These are phyloP conservation scores for Pseudocercospora fuligena DNA, from an alignment of 2,329 filamentous ascomycete species.

Conservation along the genomic window DNA sequence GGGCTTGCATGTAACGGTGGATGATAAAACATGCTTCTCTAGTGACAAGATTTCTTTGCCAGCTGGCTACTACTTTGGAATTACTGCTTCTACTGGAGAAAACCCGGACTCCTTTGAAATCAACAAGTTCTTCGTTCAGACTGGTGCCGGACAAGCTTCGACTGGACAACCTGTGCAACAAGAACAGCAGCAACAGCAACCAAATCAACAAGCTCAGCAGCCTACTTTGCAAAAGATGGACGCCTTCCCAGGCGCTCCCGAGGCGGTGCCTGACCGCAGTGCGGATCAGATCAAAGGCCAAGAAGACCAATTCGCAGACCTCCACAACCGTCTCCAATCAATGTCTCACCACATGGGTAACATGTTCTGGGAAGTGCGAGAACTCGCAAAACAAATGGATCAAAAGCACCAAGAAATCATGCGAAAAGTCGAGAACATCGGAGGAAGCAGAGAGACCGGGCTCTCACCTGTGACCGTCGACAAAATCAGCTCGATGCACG, in stretches of 20 bases:
- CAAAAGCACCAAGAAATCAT: conserved; percentile 61
- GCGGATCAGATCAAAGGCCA: conserved; percentile 48
- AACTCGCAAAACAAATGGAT: conserved; percentile 58
- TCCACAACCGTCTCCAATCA: conserved; percentile 80
- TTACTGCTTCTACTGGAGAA: conserved; percentile 87
- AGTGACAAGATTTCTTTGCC: conserved; percentile 78
- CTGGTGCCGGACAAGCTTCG: conserved; percentile 39
- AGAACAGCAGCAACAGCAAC: conserved; percentile 33
- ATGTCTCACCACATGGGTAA: conserved; percentile 71
- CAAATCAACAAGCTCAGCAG: conserved; percentile 34
- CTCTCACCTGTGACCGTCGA: conserved; percentile 29
- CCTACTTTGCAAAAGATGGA: conserved; percentile 34
- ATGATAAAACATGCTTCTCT: conserved; percentile 81
- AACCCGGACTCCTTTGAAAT: conserved; percentile 94
- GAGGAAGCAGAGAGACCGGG: conserved; percentile 47
- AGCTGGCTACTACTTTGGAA: conserved; percentile 77
- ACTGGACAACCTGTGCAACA: conserved; percentile 40
- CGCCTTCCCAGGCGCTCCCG: conserved; percentile 50
- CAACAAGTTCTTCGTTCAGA: conserved; percentile 80
- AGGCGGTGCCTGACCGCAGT: conserved; percentile 43
- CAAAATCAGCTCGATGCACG: conserved; percentile 28
- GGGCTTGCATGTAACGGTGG: conserved; percentile 77
- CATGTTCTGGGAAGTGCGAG: conserved; percentile 63
- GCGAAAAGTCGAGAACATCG: conserved; percentile 54
- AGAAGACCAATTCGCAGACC: conserved; percentile 74